Evolutionary conservation across 2,329 filamentous ascomycete genomes (phyloP).

Genomic region (Orbilia brochopaga): DNA sequence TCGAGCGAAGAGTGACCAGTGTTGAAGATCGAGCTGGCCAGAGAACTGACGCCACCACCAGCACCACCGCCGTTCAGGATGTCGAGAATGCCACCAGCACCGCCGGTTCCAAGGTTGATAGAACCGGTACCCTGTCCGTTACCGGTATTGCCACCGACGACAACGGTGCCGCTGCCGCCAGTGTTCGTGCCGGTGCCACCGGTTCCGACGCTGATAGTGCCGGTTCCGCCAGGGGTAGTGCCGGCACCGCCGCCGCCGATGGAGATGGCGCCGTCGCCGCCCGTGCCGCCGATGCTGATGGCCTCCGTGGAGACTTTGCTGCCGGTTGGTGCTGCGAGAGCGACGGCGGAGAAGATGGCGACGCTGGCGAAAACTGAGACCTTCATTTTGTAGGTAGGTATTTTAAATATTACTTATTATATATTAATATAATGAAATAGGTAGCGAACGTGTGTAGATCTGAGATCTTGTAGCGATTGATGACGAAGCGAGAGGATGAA

Average conservation of each 20-base stretch:
- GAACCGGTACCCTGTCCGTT: too few species aligned
- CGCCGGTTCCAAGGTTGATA: background rate
- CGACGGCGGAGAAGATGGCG: slow-evolving; percentile 8
- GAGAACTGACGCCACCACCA: too few species aligned
- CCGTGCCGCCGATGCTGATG: background rate
- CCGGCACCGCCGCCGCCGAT: background rate
- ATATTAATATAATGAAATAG: slow-evolving; percentile 15
- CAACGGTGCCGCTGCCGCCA: background rate
- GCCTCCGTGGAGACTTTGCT: background rate
- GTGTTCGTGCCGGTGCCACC: background rate
- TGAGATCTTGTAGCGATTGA: slow-evolving; percentile 9
- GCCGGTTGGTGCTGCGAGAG: slow-evolving; percentile 18
- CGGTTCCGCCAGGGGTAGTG: background rate
- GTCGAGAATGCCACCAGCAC: background rate
- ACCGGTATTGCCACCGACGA: background rate
- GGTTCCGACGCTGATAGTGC: background rate
- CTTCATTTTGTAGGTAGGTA: slow-evolving; percentile 30
- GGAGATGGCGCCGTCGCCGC: background rate
- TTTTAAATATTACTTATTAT: slow-evolving; percentile 17
- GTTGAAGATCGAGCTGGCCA: too few species aligned
- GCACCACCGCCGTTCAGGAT: background rate
- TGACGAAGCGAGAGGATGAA: slow-evolving; percentile 10
- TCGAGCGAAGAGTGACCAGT: too few species aligned
- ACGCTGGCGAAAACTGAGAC: slow-evolving; percentile 33
- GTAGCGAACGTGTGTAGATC: slow-evolving; percentile 38